Evolutionary conservation across 2,329 filamentous ascomycete species (phyloP).

Genomic region (Verticillium nonalfalfae): DNA sequence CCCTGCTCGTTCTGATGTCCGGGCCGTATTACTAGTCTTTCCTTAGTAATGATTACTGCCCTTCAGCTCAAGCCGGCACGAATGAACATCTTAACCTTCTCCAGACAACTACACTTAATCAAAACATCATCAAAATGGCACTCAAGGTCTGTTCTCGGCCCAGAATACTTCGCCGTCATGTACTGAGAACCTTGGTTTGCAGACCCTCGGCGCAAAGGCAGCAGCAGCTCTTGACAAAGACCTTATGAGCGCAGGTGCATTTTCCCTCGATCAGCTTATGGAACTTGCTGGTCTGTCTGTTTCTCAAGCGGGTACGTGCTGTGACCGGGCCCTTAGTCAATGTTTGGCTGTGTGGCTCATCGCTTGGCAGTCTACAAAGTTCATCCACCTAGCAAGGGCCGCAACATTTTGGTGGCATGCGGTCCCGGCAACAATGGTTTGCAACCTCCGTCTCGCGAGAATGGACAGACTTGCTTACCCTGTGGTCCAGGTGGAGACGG

Average conservation of each 20-base stretch:
- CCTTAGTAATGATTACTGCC: background rate
- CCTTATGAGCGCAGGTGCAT: slow-evolving; percentile 82
- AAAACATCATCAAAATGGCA: slow-evolving; percentile 8
- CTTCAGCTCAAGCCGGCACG: too few relatives aligned
- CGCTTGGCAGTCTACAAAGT: slow-evolving; percentile 66
- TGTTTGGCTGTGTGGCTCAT: too few relatives aligned
- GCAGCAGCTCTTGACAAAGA: slow-evolving; percentile 87
- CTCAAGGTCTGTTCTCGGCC: slow-evolving; percentile 10
- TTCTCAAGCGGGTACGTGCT: slow-evolving; percentile 70
- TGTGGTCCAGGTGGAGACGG: slow-evolving; percentile 76
- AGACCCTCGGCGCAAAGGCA: slow-evolving; percentile 84
- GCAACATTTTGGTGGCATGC: slow-evolving; percentile 78
- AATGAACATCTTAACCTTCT: too few relatives aligned
- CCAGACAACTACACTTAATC: too few relatives aligned
- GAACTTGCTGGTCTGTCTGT: slow-evolving; percentile 90
- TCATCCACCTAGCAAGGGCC: slow-evolving; percentile 68
- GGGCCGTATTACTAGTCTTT: background rate
- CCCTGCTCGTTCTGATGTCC: background rate
- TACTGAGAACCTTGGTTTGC: background rate
- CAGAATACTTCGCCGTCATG: background rate
- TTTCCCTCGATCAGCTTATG: slow-evolving; percentile 96
- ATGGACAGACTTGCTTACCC: background rate
- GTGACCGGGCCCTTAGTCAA: background rate
- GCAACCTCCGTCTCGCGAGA: slow-evolving; percentile 5
- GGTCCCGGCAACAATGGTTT: slow-evolving; percentile 72